Percentiles rank a stretch among this genome's conserved stretches.
Conservation (phyloP, 305 asterid genomes). For the Fraxinus sp. region DNA sequence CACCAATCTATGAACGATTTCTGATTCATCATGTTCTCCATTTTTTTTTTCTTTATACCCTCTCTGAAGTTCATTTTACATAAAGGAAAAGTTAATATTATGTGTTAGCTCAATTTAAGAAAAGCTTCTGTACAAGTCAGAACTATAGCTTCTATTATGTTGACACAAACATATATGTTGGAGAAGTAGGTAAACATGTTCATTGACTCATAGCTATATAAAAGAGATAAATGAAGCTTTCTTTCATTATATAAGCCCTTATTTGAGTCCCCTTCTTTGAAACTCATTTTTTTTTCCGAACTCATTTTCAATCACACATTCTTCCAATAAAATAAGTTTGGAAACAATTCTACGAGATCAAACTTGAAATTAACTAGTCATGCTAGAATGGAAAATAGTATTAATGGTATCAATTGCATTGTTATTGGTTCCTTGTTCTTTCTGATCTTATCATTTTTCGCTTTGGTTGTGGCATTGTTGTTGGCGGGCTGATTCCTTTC, state of each 20-base stretch:
- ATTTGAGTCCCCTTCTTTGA: not conserved
- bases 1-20: not conserved
- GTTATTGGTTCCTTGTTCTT: constrained; percentile 6
- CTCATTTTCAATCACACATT: not conserved
- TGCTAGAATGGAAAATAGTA: not conserved
- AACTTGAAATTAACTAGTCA: not conserved
- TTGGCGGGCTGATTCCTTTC: constrained; percentile 23
- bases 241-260: not conserved
- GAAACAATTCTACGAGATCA: not conserved
- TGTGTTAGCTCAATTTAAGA: not conserved
- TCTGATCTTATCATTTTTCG: constrained; percentile 20
- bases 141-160: not conserved
- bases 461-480: constrained; percentile 31
- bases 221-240: not conserved
- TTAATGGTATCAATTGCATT: constrained; percentile 6
- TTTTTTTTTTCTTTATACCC: not conserved
- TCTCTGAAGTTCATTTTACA: not conserved
- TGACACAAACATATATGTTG: not conserved
- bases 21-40: not conserved
- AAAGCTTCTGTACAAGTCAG: not conserved
- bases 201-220: not conserved
- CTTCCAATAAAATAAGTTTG: too few species aligned
- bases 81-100: not conserved
- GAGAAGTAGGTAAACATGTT: not conserved
- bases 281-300: not conserved